Conservation (phyloP, 1,139 yeast genomes). For the Candida tetrigidarum region DNA sequence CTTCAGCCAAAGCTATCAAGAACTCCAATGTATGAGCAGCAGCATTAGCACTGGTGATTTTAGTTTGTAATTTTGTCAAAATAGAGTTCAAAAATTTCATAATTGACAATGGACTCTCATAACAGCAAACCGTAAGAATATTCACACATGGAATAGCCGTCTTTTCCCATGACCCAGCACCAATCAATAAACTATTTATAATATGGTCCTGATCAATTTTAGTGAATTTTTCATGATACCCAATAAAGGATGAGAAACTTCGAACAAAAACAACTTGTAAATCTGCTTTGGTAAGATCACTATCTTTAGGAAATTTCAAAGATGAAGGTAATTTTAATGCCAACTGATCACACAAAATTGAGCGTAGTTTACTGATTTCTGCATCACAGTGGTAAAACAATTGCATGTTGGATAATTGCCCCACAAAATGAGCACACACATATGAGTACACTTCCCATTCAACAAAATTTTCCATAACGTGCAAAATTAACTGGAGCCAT, state of each 20-base stretch:
- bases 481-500: constrained; percentile 58
- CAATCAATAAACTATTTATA: constrained; percentile 64
- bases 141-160: constrained; percentile 82
- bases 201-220: constrained; percentile 72
- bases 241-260: constrained; percentile 67
- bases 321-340: constrained; percentile 50
- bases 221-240: constrained; percentile 62
- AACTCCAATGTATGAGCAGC: constrained; percentile 81
- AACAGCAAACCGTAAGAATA: constrained; percentile 76
- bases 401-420: constrained; percentile 67
- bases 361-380: constrained; percentile 51
- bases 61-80: constrained; percentile 70
- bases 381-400: constrained; percentile 52
- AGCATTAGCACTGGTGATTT: constrained; percentile 70
- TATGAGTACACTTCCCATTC: constrained; percentile 77
- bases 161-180: constrained; percentile 76
- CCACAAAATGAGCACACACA: constrained; percentile 69
- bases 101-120: constrained; percentile 75
- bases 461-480: constrained; percentile 56
- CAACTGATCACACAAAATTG: constrained; percentile 64
- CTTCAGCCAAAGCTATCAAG: constrained; percentile 63
- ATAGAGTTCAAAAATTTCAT: constrained; percentile 70
- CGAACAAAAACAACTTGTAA: constrained; percentile 70
- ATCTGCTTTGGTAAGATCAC: constrained; percentile 56
- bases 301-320: constrained; percentile 41